Conservation (phyloP, 1,139 yeast species). For the Diutina ranongensis region DNA sequence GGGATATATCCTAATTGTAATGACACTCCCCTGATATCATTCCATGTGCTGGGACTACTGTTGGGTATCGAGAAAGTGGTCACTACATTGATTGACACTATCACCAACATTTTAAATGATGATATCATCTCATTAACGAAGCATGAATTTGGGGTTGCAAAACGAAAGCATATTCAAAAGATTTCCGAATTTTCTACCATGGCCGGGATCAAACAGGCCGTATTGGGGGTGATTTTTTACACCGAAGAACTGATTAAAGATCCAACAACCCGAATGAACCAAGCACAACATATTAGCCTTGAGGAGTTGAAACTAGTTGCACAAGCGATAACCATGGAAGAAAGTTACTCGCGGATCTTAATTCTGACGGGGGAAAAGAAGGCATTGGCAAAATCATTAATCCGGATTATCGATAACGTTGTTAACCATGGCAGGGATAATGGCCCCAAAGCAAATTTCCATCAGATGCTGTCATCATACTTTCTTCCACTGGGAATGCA, state of each 20-base stretch:
- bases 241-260: slow-evolving; percentile 42
- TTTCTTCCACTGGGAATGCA: neutral
- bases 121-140: slow-evolving; percentile 5
- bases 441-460: too few species aligned
- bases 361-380: slow-evolving; percentile 14
- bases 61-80: slow-evolving; percentile 24
- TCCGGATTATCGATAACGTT: neutral
- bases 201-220: slow-evolving; percentile 29
- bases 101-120: slow-evolving; percentile 10
- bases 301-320: slow-evolving; percentile 12
- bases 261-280: slow-evolving; percentile 35
- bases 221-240: slow-evolving; percentile 35
- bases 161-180: slow-evolving; percentile 10
- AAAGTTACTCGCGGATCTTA: slow-evolving; percentile 40
- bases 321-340: slow-evolving; percentile 11
- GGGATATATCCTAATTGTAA: slow-evolving; percentile 38
- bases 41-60: slow-evolving; percentile 39
- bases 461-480: neutral
- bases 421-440: neutral
- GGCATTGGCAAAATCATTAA: slow-evolving; percentile 1
- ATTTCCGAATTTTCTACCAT: neutral
- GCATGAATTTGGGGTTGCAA: slow-evolving; percentile 14
- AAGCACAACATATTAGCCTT: slow-evolving; percentile 14
- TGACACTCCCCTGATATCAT: slow-evolving; percentile 36
- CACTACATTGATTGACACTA: slow-evolving; percentile 13